phyloP scores from a whole-genome alignment of 1,284 basidiomycete species.

The Hypsizygus ulmarius region DNA sequence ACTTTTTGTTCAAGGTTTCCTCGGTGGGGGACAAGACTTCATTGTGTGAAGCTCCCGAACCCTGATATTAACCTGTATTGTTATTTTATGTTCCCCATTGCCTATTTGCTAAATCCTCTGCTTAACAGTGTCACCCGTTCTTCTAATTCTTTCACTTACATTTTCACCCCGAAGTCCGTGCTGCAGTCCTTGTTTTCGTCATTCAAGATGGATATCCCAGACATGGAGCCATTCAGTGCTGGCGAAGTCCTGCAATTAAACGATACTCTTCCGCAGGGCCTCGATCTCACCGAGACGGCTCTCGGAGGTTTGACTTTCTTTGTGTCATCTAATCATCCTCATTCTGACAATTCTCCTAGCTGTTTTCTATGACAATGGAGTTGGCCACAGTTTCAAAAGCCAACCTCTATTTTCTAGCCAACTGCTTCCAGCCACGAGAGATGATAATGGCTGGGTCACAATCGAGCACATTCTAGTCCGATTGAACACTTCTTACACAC shows the following conservation, averaged over 20 bases:
- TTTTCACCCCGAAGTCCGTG: constrained; percentile 34
- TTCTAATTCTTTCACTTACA: constrained; percentile 29
- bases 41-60: constrained; percentile 35
- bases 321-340: background rate
- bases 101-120: background rate
- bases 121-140: constrained; percentile 23
- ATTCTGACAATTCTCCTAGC: constrained; percentile 15
- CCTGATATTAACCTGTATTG: constrained; percentile 30
- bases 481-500: constrained; percentile 38
- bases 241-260: constrained; percentile 18
- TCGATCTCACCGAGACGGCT: constrained; percentile 26
- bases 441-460: constrained; percentile 34
- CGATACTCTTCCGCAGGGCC: constrained; percentile 22
- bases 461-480: constrained; percentile 38
- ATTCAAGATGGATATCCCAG: constrained; percentile 30
- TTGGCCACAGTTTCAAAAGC: constrained; percentile 34
- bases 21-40: constrained; percentile 41
- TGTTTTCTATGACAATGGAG: constrained; percentile 33
- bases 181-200: constrained; percentile 31
- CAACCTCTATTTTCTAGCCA: constrained; percentile 20
- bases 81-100: background rate
- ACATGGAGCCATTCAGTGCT: constrained; percentile 20
- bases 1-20: constrained; percentile 29
- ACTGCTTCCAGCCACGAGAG: constrained; percentile 4
- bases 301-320: constrained; percentile 18